phyloP scores from a whole-genome alignment of 2,329 filamentous ascomycete species.

The Neopestalotiopsis sp. region DNA sequence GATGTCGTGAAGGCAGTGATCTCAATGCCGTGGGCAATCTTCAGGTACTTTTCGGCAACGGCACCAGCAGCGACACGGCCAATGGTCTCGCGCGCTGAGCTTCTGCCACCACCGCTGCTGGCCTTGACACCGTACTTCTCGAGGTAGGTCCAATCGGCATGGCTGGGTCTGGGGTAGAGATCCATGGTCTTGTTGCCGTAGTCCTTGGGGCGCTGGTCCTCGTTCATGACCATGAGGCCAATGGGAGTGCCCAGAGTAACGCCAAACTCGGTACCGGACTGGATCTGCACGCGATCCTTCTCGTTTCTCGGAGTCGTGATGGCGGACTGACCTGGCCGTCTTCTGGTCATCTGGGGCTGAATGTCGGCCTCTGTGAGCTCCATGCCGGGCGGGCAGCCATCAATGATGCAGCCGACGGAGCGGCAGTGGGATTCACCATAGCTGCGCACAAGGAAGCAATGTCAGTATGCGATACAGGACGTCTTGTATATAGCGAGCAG shows the following conservation, averaged over 20 bases:
- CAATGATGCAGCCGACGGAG: conserved; percentile 93
- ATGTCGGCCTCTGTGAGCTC: conserved; percentile 84
- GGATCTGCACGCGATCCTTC: conserved; percentile 89
- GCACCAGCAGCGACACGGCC: conserved; percentile 89
- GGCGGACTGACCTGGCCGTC: conserved; percentile 85
- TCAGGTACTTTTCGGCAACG: conserved; percentile 91
- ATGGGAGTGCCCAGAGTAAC: conserved; percentile 91
- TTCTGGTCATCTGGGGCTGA: conserved; percentile 91
- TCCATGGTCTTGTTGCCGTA: conserved; percentile 92
- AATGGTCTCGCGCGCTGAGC: conserved; percentile 94
- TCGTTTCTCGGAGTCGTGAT: conserved; percentile 94
- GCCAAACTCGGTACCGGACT: conserved; percentile 90
- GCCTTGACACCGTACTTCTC: conserved; percentile 98
- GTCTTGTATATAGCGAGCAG: neutral
- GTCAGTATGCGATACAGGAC: conserved; percentile 11
- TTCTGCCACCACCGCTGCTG: conserved; percentile 85
- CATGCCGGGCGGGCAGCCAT: conserved; percentile 89
- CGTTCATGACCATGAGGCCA: conserved; percentile 83
- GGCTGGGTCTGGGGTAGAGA: conserved; percentile 85
- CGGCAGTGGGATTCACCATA: conserved; percentile 91
- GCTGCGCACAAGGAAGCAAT: conserved; percentile 40
- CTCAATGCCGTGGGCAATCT: conserved; percentile 80
- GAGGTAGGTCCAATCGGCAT: conserved; percentile 96
- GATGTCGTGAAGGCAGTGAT: conserved; percentile 91
- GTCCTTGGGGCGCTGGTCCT: conserved; percentile 92